A percentile compares a stretch with the other conserved stretches of the same genome.
These are phyloP conservation scores for Colletotrichum costaricense DNA, from an alignment of 2,329 filamentous ascomycete genomes.

Conservation along the genomic window DNA sequence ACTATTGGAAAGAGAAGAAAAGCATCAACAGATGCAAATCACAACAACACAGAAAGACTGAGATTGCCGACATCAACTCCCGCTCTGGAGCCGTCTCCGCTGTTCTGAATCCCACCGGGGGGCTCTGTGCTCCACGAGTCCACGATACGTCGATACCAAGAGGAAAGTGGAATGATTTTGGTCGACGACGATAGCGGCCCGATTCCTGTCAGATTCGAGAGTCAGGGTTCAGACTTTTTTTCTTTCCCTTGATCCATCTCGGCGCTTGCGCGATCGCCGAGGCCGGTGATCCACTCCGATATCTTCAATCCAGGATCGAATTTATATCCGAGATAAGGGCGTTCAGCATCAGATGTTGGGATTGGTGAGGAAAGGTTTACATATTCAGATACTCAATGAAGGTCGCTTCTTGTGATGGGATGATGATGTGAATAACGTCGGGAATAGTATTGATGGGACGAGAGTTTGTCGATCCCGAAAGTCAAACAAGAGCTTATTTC, in stretches of 20 bases:
- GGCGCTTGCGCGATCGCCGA: constrained; percentile 18
- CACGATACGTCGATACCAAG: background rate
- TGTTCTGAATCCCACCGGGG: constrained; percentile 12
- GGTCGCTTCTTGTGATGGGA: background rate
- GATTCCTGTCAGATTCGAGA: background rate
- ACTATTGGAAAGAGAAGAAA: background rate
- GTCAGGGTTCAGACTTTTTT: background rate
- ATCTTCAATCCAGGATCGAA: no score
- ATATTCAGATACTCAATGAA: background rate
- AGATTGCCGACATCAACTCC: constrained; percentile 33
- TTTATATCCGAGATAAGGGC: background rate
- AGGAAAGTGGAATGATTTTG: background rate
- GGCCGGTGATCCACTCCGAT: background rate
- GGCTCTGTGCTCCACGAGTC: background rate
- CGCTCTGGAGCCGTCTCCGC: constrained; percentile 25
- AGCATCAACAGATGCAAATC: background rate
- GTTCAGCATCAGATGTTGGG: background rate
- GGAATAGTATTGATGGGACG: background rate
- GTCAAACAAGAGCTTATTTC: background rate
- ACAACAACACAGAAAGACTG: background rate
- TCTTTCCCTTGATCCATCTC: background rate
- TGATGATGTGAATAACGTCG: background rate
- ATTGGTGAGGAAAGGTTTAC: background rate
- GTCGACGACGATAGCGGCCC: constrained; percentile 4
- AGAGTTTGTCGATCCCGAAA: background rate